A percentile compares a stretch with the other conserved stretches of the same genome.
Evolutionary conservation across 805 yeast species (phyloP).

Genomic region (Cyberlindnera maritima): DNA sequence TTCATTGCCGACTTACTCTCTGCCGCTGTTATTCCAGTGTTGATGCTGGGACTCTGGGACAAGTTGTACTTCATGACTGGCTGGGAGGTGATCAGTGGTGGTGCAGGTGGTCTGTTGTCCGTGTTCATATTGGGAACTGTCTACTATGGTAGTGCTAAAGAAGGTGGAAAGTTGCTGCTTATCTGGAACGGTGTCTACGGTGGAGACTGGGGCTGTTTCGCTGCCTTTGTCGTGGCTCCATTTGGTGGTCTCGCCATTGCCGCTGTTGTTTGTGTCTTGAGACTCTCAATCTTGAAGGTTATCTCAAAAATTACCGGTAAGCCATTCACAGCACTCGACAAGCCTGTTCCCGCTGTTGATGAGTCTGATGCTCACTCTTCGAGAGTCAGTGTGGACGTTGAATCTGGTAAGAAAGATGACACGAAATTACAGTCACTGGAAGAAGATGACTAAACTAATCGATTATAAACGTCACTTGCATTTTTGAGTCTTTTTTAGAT

Average conservation of each 20-base stretch:
- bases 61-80: conserved; percentile 70
- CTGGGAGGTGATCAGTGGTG: conserved; percentile 79
- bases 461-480: no score
- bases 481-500: no score
- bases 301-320: conserved; percentile 20
- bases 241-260: conserved; percentile 70
- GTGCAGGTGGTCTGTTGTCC: conserved; percentile 75
- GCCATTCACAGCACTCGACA: conserved; percentile 35
- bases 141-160: conserved; percentile 67
- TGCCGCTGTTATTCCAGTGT: conserved; percentile 79
- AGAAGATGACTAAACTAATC: no score
- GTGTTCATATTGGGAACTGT: conserved; percentile 83
- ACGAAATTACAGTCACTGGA: no score
- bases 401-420: conserved; percentile 6
- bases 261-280: conserved; percentile 44
- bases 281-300: conserved; percentile 36
- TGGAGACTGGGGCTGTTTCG: conserved; percentile 91
- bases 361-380: background rate
- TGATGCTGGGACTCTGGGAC: conserved; percentile 74
- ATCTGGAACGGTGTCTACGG: conserved; percentile 79
- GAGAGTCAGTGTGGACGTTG: conserved; percentile 4
- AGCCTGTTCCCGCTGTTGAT: conserved; percentile 4
- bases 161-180: conserved; percentile 74
- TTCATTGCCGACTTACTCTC: conserved; percentile 89
- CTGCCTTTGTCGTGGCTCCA: conserved; percentile 91